phyloP scores from a whole-genome alignment of 805 yeast genomes.

The Pichia exigua region DNA sequence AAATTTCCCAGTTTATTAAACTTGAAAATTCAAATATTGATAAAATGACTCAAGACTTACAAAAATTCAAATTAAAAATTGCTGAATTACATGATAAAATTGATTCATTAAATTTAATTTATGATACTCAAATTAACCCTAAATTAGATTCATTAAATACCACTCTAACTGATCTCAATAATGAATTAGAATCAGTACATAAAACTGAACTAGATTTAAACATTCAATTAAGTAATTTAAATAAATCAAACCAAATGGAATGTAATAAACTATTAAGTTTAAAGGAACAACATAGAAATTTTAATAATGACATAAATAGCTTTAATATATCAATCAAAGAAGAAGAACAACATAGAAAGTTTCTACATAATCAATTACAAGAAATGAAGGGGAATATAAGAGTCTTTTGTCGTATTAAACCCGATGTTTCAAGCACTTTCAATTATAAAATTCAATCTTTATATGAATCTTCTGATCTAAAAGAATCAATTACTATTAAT shows the following conservation, averaged over 20 bases:
- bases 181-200: neutral
- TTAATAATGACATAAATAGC: constrained; percentile 17
- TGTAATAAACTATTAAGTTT: constrained; percentile 1
- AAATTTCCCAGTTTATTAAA: neutral
- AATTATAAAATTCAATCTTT: constrained; percentile 9
- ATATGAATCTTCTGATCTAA: constrained; percentile 16
- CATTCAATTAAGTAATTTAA: neutral
- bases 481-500: constrained; percentile 25
- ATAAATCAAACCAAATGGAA: constrained; percentile 8
- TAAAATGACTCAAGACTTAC: neutral
- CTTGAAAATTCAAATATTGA: neutral
- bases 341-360: constrained; percentile 38
- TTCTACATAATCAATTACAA: constrained; percentile 66
- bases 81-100: neutral
- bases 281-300: constrained; percentile 16
- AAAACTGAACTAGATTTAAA: neutral
- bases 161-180: constrained; percentile 7
- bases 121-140: constrained; percentile 2
- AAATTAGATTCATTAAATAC: neutral
- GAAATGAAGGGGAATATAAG: constrained; percentile 88
- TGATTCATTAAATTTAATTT: neutral
- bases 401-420: constrained; percentile 82
- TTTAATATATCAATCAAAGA: constrained; percentile 24
- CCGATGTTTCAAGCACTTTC: constrained; percentile 28
- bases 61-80: neutral